These are phyloP conservation scores for Phytophthora chlamydospora DNA, from an alignment of 352 stramenopile species.

Conservation along the genomic window DNA sequence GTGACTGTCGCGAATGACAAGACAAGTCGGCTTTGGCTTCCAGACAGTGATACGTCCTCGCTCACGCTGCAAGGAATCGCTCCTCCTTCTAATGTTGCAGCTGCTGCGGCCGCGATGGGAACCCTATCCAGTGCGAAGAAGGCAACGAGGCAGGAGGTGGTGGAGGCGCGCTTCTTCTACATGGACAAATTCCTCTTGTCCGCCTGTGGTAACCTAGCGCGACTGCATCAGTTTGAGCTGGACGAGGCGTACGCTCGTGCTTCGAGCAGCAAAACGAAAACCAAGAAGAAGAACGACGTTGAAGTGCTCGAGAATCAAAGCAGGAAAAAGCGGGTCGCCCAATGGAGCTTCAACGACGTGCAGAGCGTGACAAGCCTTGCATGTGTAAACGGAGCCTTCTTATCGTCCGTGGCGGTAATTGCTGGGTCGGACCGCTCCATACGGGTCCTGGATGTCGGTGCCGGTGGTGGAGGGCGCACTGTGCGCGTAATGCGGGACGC, in stretches of 20 bases:
- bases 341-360: slow-evolving; percentile 69
- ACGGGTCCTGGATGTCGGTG: slow-evolving; percentile 74
- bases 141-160: slow-evolving; percentile 54
- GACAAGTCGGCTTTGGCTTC: slow-evolving; percentile 72
- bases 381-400: slow-evolving; percentile 81
- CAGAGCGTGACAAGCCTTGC: slow-evolving; percentile 71
- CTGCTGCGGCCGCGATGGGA: slow-evolving; percentile 36
- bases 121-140: slow-evolving; percentile 55
- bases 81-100: slow-evolving; percentile 34
- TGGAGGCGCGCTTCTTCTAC: slow-evolving; percentile 84
- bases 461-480: slow-evolving; percentile 43
- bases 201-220: slow-evolving; percentile 62
- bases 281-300: slow-evolving; percentile 34
- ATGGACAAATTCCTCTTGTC: slow-evolving; percentile 90
- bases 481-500: slow-evolving; percentile 68
- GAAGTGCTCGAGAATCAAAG: slow-evolving; percentile 64
- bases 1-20: slow-evolving; percentile 75
- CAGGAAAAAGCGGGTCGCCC: slow-evolving; percentile 66
- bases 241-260: slow-evolving; percentile 58
- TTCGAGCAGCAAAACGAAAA: slow-evolving; percentile 32
- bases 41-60: slow-evolving; percentile 63
- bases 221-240: slow-evolving; percentile 79
- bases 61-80: slow-evolving; percentile 58
- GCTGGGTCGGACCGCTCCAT: slow-evolving; percentile 81
- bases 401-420: slow-evolving; percentile 78